A percentile compares a stretch with the other conserved stretches of the same genome.
Conservation (phyloP, 75 land plant species). For the Selaginella tamariscina region DNA sequence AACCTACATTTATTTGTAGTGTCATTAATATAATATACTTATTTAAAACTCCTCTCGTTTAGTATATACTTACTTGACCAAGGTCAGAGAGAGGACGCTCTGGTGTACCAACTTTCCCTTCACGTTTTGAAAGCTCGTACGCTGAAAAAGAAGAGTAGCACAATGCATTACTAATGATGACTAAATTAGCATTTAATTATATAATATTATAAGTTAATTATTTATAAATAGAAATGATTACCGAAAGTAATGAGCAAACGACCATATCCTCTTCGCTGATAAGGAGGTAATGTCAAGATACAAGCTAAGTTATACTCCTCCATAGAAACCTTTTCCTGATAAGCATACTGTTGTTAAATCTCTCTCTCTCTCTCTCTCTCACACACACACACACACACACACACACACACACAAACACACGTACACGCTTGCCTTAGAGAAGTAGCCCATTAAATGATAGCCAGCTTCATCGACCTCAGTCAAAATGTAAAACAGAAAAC, state of each 20-base stretch:
- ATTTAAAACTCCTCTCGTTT: too few species aligned
- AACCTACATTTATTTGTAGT: slow-evolving; percentile 26
- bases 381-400: too few species aligned
- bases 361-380: too few species aligned
- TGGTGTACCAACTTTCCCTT: slow-evolving; percentile 44
- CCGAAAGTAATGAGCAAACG: slow-evolving; percentile 39
- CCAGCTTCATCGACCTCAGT: slow-evolving; percentile 32
- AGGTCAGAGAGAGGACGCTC: slow-evolving; percentile 51
- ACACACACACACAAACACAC: too few species aligned
- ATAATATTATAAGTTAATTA: neutral
- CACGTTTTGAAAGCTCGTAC: slow-evolving; percentile 43
- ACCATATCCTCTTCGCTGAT: slow-evolving; percentile 45
- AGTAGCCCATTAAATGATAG: slow-evolving; percentile 36
- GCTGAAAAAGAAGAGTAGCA: slow-evolving; percentile 18
- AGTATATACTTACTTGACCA: slow-evolving; percentile 43
- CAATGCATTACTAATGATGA: neutral
- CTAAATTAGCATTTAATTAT: slow-evolving; percentile 1
- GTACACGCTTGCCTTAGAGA: slow-evolving; percentile 46
- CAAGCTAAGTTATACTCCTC: slow-evolving; percentile 45
- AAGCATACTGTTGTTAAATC: too few species aligned
- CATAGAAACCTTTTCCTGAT: slow-evolving; percentile 38
- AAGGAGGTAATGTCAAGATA: slow-evolving; percentile 42
- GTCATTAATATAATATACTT: too few species aligned
- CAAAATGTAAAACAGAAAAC: slow-evolving; percentile 39
- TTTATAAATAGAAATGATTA: neutral